Evolutionary conservation across 2,329 filamentous ascomycete species (phyloP).

Genomic region (Hypoxylon sp.): DNA sequence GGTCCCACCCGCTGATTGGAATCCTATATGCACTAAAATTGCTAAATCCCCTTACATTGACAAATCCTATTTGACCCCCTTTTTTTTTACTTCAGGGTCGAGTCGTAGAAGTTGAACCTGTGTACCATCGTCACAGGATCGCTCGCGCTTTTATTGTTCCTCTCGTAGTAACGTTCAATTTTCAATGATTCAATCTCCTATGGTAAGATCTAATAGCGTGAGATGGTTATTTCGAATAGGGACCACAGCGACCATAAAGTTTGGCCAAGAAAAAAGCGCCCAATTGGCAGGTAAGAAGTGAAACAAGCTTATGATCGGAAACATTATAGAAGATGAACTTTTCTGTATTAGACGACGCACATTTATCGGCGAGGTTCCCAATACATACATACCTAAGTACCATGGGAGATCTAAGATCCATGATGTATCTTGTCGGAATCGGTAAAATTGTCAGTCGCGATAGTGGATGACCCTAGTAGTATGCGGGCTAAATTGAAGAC

Average conservation of each 20-base stretch:
- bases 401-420: neutral
- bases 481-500: constrained; percentile 1
- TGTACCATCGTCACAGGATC: too few relatives aligned
- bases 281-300: neutral
- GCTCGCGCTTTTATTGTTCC: too few relatives aligned
- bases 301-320: neutral
- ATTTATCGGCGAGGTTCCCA: neutral
- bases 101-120: too few relatives aligned
- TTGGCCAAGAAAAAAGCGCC: too few relatives aligned
- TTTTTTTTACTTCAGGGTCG: neutral
- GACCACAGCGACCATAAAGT: too few relatives aligned
- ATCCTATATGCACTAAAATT: neutral
- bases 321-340: neutral
- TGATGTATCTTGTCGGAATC: neutral
- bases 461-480: neutral
- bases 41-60: neutral
- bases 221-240: too few relatives aligned
- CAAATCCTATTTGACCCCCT: neutral
- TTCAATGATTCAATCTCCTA: too few relatives aligned
- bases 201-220: too few relatives aligned
- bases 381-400: neutral
- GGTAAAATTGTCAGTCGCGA: constrained; percentile 2
- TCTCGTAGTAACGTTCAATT: too few relatives aligned
- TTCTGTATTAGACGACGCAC: neutral
- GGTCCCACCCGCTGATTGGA: neutral